Conservation (phyloP, 2,329 filamentous ascomycete species). For the Colletotrichum siamense region DNA sequence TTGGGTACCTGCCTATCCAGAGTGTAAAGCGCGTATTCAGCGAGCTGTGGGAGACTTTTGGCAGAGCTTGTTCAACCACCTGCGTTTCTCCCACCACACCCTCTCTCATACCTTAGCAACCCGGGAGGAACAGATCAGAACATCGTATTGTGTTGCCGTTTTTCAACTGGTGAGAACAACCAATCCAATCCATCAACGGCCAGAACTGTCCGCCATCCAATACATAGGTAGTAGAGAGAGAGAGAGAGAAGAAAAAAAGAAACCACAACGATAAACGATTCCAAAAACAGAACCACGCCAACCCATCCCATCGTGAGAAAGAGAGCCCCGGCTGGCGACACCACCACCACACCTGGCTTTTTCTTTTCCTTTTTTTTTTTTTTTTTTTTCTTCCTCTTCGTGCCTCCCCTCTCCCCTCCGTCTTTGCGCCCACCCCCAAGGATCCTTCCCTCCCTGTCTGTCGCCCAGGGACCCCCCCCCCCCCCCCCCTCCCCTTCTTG, state of each 20-base stretch:
- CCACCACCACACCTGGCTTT: neutral
- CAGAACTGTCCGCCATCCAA: neutral
- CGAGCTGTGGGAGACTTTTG: neutral
- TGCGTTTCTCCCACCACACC: neutral
- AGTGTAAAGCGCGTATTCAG: neutral
- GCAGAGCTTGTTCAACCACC: neutral
- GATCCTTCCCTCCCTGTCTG: conserved; percentile 2
- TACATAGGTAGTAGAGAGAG: neutral
- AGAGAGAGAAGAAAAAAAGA: neutral
- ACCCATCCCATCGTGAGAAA: neutral
- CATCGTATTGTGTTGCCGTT: neutral
- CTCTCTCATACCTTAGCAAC: neutral
- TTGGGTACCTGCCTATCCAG: neutral
- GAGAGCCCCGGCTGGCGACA: neutral
- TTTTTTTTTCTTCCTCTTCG: neutral
- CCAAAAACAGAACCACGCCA: neutral
- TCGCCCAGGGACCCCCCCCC: neutral
- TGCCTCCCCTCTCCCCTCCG: neutral
- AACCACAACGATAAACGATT: neutral
- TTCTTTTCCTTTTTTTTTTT: neutral
- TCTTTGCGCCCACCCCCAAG: neutral
- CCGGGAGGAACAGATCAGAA: neutral
- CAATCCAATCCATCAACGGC: neutral
- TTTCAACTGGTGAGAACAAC: neutral
- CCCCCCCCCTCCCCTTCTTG: neutral